phyloP scores from a whole-genome alignment of 176 grass and related monocot species.

The Ensete ventricosum region DNA sequence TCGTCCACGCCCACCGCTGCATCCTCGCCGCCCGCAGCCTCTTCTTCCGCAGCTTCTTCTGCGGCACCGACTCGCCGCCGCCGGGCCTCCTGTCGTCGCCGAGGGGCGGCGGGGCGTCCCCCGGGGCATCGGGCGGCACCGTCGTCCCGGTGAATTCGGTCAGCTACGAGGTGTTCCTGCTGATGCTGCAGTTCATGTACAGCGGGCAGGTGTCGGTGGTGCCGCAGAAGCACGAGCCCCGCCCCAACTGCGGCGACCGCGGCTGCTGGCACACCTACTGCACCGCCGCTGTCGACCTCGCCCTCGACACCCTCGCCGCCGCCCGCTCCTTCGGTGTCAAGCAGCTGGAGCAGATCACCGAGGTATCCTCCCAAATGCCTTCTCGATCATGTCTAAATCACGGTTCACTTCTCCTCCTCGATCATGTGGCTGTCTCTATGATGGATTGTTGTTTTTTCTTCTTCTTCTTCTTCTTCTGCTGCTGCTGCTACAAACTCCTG shows the following conservation, averaged over 20 bases:
- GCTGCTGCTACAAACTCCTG: background rate
- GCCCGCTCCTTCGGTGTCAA: slow-evolving; percentile 88
- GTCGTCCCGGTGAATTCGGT: slow-evolving; percentile 84
- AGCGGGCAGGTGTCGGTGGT: slow-evolving; percentile 95
- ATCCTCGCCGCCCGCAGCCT: slow-evolving; percentile 94
- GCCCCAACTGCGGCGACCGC: slow-evolving; percentile 68
- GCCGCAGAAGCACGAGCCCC: slow-evolving; percentile 90
- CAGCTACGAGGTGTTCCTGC: slow-evolving; percentile 95
- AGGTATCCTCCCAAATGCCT: slow-evolving; percentile 25
- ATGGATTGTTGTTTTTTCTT: background rate
- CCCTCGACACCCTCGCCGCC: slow-evolving; percentile 75
- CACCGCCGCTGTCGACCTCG: slow-evolving; percentile 94
- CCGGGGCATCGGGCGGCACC: background rate
- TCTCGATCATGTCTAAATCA: no score
- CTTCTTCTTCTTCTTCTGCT: background rate
- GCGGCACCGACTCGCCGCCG: slow-evolving; percentile 38
- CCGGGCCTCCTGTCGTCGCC: slow-evolving; percentile 45
- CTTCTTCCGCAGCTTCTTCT: slow-evolving; percentile 98
- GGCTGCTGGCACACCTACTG: slow-evolving; percentile 98
- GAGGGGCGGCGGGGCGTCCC: slow-evolving; percentile 15
- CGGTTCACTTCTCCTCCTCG: no score
- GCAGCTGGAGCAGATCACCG: slow-evolving; percentile 81
- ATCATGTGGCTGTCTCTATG: background rate
- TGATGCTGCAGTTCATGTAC: slow-evolving; percentile 96
- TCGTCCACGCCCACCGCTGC: slow-evolving; percentile 96